These are phyloP conservation scores for Zygoascus ofunaensis DNA, from an alignment of 805 yeast species.

Conservation along the genomic window DNA sequence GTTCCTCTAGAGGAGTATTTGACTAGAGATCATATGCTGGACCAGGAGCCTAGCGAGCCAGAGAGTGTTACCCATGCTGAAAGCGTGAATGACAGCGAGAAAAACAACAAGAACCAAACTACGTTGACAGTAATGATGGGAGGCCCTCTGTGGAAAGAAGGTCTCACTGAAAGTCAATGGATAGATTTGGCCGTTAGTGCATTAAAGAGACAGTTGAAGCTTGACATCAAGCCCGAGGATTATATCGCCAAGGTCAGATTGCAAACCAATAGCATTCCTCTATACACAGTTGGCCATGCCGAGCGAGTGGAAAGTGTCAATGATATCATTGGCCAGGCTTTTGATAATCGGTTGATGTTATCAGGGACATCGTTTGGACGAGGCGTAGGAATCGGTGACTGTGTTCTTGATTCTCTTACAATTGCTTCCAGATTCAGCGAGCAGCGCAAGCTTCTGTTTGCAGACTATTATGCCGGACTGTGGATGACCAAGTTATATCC, in stretches of 20 bases:
- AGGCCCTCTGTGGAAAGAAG: slow-evolving; percentile 48
- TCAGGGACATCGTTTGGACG: slow-evolving; percentile 77
- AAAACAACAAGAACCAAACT: slow-evolving; percentile 37
- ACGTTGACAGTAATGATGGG: slow-evolving; percentile 88
- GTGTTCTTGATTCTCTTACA: slow-evolving; percentile 54
- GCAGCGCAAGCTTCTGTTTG: slow-evolving; percentile 25
- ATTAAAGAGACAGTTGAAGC: slow-evolving; percentile 33
- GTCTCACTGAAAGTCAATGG: slow-evolving; percentile 22
- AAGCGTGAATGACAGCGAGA: too few relatives aligned
- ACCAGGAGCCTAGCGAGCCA: neutral
- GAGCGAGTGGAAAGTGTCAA: slow-evolving; percentile 33
- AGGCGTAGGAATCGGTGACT: slow-evolving; percentile 87
- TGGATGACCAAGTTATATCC: slow-evolving; percentile 4
- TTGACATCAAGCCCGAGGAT: slow-evolving; percentile 25
- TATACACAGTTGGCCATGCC: slow-evolving; percentile 62
- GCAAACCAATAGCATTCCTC: slow-evolving; percentile 65
- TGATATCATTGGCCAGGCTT: slow-evolving; percentile 28
- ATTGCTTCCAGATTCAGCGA: slow-evolving; percentile 39
- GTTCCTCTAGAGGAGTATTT: slow-evolving; percentile 22
- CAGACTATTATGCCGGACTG: slow-evolving; percentile 20
- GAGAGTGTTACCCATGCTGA: too few relatives aligned
- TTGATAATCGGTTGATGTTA: slow-evolving; percentile 38
- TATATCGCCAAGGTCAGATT: slow-evolving; percentile 31
- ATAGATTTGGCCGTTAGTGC: slow-evolving; percentile 30
- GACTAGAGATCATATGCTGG: neutral